These are phyloP conservation scores for Magnaporthiopsis incrustans DNA, from an alignment of 2,329 filamentous ascomycete species.

Conservation along the genomic window DNA sequence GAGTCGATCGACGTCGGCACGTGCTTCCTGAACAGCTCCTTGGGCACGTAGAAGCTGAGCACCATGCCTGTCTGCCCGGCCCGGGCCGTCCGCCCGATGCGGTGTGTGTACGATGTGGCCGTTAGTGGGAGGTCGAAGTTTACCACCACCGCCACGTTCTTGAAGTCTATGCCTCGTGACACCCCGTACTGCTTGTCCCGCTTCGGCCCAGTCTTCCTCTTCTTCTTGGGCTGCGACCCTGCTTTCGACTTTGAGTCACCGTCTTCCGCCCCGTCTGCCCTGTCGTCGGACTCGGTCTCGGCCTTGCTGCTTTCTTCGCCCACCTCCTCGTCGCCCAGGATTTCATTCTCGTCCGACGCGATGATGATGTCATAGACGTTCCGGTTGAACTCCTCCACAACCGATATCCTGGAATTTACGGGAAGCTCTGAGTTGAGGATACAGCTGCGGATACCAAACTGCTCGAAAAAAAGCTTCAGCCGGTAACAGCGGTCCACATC, in stretches of 20 bases:
- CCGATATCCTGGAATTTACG: constrained; percentile 85
- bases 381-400: constrained; percentile 95
- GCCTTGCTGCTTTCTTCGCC: constrained; percentile 19
- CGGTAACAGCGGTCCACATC: constrained; percentile 86
- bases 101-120: constrained; percentile 91
- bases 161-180: constrained; percentile 94
- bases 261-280: constrained; percentile 20
- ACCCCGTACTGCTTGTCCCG: constrained; percentile 85
- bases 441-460: constrained; percentile 90
- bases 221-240: constrained; percentile 41
- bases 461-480: constrained; percentile 89
- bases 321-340: constrained; percentile 27
- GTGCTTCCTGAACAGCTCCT: constrained; percentile 77
- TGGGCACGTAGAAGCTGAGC: constrained; percentile 86
- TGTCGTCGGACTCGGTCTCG: constrained; percentile 17
- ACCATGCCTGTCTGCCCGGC: constrained; percentile 91
- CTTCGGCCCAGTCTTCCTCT: constrained; percentile 57
- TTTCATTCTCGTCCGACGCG: constrained; percentile 59
- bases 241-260: constrained; percentile 21
- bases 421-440: constrained; percentile 92
- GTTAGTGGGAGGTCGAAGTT: constrained; percentile 92
- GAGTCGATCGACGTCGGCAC: constrained; percentile 72
- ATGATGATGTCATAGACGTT: constrained; percentile 97
- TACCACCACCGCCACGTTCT: constrained; percentile 86
- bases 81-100: constrained; percentile 86